Conservation (phyloP, 352 stramenopile species). For the Aphanomyces cochlioides region DNA sequence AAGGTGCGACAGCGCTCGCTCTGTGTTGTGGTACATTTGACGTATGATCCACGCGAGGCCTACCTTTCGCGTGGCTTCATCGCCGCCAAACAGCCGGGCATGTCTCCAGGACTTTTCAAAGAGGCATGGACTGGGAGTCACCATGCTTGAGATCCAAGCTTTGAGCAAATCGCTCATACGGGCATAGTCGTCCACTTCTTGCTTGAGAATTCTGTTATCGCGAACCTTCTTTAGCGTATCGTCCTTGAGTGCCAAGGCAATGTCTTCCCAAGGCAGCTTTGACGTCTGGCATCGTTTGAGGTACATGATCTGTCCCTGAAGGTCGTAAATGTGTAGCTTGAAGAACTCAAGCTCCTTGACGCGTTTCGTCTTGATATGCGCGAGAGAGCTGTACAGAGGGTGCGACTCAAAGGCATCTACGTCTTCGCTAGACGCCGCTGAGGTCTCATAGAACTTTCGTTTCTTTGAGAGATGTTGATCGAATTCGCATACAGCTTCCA, state of each 20-base stretch:
- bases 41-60: constrained; percentile 13
- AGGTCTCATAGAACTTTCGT: background rate
- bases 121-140: background rate
- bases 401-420: background rate
- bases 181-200: constrained; percentile 12
- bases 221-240: constrained; percentile 24
- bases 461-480: background rate
- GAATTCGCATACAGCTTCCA: too few relatives aligned
- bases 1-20: background rate
- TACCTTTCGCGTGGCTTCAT: constrained; percentile 7
- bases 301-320: constrained; percentile 16
- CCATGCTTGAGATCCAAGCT: constrained; percentile 6
- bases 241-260: constrained; percentile 24
- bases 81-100: constrained; percentile 1
- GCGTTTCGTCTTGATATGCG: constrained; percentile 28
- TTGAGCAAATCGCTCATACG: constrained; percentile 16
- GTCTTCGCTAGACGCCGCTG: background rate
- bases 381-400: background rate
- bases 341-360: constrained; percentile 28
- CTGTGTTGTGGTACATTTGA: constrained; percentile 9
- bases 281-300: constrained; percentile 22
- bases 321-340: constrained; percentile 15
- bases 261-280: constrained; percentile 22
- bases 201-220: constrained; percentile 27
- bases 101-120: constrained; percentile 8